Percentiles rank a stretch among this genome's conserved stretches.
phyloP scores from a whole-genome alignment of 371 early-diverging fungal genomes.

The Rhizopus microsporus region DNA sequence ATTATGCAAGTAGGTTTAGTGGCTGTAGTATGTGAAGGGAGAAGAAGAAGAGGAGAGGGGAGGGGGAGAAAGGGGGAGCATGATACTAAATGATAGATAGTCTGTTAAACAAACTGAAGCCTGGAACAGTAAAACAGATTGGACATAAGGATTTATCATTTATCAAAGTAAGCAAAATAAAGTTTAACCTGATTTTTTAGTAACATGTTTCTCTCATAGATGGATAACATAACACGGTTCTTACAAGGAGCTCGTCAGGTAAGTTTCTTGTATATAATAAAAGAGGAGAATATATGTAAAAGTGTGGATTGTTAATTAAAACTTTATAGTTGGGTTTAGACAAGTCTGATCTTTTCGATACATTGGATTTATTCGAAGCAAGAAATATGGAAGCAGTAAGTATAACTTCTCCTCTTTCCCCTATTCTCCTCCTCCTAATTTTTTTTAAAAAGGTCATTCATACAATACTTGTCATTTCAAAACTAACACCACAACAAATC shows the following conservation, averaged over 20 bases:
- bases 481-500: conserved; percentile 27
- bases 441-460: conserved; percentile 32
- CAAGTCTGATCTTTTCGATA: conserved; percentile 83
- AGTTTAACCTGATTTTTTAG: conserved; percentile 5
- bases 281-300: conserved; percentile 1
- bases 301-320: not conserved
- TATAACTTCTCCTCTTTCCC: not conserved
- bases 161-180: conserved; percentile 32
- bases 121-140: conserved; percentile 51
- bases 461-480: conserved; percentile 36
- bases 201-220: conserved; percentile 42
- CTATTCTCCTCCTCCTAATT: conserved; percentile 1
- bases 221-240: conserved; percentile 82
- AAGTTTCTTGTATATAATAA: conserved; percentile 9
- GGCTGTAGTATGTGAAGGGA: conserved; percentile 3
- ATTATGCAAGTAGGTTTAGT: conserved; percentile 46
- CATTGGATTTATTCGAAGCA: conserved; percentile 87
- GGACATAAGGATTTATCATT: conserved; percentile 46
- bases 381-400: conserved; percentile 80
- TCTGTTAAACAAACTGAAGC: conserved; percentile 45
- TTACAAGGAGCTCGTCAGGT: conserved; percentile 63
- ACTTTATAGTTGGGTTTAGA: conserved; percentile 61
- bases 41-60: conserved; percentile 1
- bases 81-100: conserved; percentile 18
- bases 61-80: conserved; percentile 1